phyloP scores from a whole-genome alignment of 495 filamentous ascomycete species.

The Glutinoglossum americanum region DNA sequence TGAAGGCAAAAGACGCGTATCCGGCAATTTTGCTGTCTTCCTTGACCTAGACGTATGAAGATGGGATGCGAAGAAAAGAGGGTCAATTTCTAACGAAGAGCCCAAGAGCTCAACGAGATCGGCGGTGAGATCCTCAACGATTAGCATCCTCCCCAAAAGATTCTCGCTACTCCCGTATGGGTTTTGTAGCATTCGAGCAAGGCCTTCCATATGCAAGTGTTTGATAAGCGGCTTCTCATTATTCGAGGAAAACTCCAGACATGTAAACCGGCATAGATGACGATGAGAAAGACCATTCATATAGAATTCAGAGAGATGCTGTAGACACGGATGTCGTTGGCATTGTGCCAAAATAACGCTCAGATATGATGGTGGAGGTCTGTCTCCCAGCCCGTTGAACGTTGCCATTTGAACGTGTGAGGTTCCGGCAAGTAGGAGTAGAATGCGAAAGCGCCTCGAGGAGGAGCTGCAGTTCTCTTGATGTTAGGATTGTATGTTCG shows the following conservation, averaged over 20 bases:
- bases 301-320: background rate
- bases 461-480: too few species aligned
- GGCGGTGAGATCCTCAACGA: conserved; percentile 5
- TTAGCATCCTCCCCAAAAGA: background rate
- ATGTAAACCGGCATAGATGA: background rate
- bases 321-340: background rate
- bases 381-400: background rate
- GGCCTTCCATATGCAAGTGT: background rate
- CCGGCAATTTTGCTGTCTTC: conserved; percentile 1
- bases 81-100: conserved; percentile 7
- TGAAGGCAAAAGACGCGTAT: conserved; percentile 3
- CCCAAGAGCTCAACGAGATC: conserved; percentile 7
- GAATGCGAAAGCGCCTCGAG: too few species aligned
- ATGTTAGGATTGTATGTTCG: background rate
- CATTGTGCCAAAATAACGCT: background rate
- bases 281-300: background rate
- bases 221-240: background rate
- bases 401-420: background rate
- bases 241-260: background rate
- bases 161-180: background rate
- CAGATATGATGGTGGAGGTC: background rate
- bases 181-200: background rate
- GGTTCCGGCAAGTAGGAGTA: background rate
- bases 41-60: conserved; percentile 2
- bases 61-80: conserved; percentile 9